Base-by-base conservation (phyloP, 306 rosid species). In the Astragalus membranaceus region DNA sequence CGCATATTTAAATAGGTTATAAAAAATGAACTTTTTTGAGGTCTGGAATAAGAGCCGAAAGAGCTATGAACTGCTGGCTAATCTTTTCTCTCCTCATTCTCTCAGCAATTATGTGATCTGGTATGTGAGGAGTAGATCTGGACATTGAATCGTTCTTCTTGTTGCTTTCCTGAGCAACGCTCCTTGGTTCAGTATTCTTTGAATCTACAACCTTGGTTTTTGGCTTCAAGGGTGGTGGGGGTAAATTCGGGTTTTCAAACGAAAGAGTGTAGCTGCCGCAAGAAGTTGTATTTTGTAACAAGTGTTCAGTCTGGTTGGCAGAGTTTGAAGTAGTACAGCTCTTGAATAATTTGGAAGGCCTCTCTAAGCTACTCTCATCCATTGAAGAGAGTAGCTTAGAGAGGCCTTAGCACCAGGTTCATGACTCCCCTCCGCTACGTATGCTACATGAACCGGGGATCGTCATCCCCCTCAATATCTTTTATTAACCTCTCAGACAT, bases 21-120 rank as follows among this genome's bases (percentile, higher is more conserved):
- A 26, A 4, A 55, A 58, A 37, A 1, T 44, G 51, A 46, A 92
- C 97, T 96, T 89, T 92, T 79, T 87, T 87, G 8, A 87, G 82
- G 50, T 83, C 79, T 10, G 97, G 97, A 69, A 92, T 78, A 46
- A 92, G 82, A 11, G 92, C 85, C 0, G 97, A 92, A 36, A 91
- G 93, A 47, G 93, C 89, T 17, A 91, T 84, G 82, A 91, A 86
- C 5, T 80, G 76, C 64, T 88, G 85, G 69, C 83, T 77, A 66
- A 91, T 90, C 69, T 88, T 91, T 77, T 85, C 91, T 79, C 97
- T 80, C 11, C 97, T 75, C 72, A 59, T 75, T 70, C 96, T 85
- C 76, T 91, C 97, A 5, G 97, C 96, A 51, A 91, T 79, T 32
- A 88, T 78, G 76, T 87, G 97, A 59, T 85, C 89, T 70, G 86